Conservation (phyloP, 768 basidiomycete species). For the Lentinula guzmanii region DNA sequence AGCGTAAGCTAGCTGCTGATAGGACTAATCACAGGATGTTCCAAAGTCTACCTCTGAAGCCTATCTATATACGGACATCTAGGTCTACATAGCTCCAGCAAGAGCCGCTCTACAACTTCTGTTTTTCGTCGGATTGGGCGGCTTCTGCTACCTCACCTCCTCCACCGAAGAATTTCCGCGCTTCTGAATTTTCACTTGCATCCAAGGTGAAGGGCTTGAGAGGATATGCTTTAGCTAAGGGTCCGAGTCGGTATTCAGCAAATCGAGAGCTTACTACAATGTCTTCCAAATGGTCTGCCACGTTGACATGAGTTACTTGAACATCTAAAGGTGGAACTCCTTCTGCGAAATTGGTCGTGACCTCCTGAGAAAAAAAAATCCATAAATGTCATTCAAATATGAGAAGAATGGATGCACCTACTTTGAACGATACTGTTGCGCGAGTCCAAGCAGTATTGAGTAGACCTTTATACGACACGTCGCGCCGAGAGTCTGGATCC, state of each 20-base stretch:
- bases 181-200: constrained; percentile 21
- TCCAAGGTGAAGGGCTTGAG: constrained; percentile 8
- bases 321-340: constrained; percentile 26
- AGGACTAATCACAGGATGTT: too few species aligned
- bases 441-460: constrained; percentile 75
- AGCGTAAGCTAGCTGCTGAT: too few species aligned
- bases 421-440: constrained; percentile 41
- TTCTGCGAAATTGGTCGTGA: constrained; percentile 11
- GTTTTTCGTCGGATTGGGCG: neutral
- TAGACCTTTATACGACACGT: constrained; percentile 38
- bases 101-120: constrained; percentile 2
- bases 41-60: neutral
- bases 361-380: neutral
- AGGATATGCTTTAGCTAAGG: neutral
- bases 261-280: constrained; percentile 16
- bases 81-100: neutral
- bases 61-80: neutral
- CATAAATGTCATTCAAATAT: neutral
- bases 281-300: constrained; percentile 24
- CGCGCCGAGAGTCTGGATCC: constrained; percentile 38
- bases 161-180: constrained; percentile 31
- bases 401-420: constrained; percentile 10
- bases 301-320: constrained; percentile 29
- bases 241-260: neutral
- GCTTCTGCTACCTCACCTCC: neutral